A percentile compares a stretch with the other conserved stretches of the same genome.
These are phyloP conservation scores for Candida gigantensis DNA, from an alignment of 1,139 yeast genomes.

Conservation along the genomic window DNA sequence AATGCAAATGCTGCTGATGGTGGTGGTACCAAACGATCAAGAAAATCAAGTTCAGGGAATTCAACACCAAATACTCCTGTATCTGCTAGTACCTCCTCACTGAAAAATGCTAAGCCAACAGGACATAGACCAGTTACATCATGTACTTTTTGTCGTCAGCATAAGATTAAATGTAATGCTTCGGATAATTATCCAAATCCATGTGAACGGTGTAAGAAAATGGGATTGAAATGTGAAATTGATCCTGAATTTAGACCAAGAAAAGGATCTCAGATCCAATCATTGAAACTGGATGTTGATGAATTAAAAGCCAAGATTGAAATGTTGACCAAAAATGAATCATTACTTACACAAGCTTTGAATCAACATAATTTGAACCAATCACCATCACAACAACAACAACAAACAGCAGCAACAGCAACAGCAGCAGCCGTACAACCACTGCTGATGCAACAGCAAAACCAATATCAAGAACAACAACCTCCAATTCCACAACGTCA, in stretches of 20 bases:
- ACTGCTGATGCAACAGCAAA: too few species aligned
- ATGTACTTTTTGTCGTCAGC: slow-evolving; percentile 93
- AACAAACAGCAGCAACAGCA: too few species aligned
- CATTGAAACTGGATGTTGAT: slow-evolving; percentile 80
- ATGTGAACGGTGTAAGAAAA: slow-evolving; percentile 78
- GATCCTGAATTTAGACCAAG: slow-evolving; percentile 92
- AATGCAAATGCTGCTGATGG: slow-evolving; percentile 1
- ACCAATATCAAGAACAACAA: slow-evolving; percentile 4
- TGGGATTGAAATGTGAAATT: slow-evolving; percentile 80
- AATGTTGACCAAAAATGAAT: slow-evolving; percentile 69
- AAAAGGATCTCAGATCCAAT: slow-evolving; percentile 87
- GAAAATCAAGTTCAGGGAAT: slow-evolving; percentile 1
- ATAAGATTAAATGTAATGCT: slow-evolving; percentile 91
- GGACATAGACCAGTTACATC: slow-evolving; percentile 86
- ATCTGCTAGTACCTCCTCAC: slow-evolving; percentile 6
- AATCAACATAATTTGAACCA: slow-evolving; percentile 42
- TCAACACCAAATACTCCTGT: slow-evolving; percentile 3
- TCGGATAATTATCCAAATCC: slow-evolving; percentile 80
- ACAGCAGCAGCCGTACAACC: too few species aligned
- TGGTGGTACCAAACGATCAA: slow-evolving; percentile 1
- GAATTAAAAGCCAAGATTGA: slow-evolving; percentile 79
- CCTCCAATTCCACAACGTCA: slow-evolving; percentile 16
- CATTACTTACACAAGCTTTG: slow-evolving; percentile 63
- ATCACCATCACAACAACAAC: slow-evolving; percentile 19
- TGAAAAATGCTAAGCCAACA: slow-evolving; percentile 26